These are phyloP conservation scores for Ceratorhiza oryzae-sativae DNA, from an alignment of 1,284 basidiomycete genomes.

Conservation along the genomic window DNA sequence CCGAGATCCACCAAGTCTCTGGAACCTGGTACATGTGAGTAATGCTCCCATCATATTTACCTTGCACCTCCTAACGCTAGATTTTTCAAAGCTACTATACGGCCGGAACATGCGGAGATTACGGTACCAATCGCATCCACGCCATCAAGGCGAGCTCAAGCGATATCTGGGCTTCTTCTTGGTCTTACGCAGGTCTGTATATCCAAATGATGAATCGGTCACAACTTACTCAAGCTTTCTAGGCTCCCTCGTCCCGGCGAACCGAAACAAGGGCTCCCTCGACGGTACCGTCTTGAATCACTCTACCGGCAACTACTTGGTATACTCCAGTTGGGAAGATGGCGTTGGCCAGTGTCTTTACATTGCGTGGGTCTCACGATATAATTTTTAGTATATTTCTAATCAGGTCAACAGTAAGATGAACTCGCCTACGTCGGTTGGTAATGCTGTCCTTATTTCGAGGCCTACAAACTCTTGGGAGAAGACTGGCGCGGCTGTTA, in stretches of 20 bases:
- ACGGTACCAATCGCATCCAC: constrained; percentile 52
- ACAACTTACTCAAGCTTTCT: background rate
- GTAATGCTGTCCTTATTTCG: constrained; percentile 51
- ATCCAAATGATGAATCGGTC: background rate
- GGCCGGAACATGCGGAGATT: constrained; percentile 51
- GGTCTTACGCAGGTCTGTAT: constrained; percentile 21
- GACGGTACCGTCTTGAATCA: constrained; percentile 51
- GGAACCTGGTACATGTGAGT: constrained; percentile 39
- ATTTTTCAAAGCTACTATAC: constrained; percentile 51
- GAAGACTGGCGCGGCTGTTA: constrained; percentile 10
- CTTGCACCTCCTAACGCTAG: background rate
- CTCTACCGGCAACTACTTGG: constrained; percentile 49
- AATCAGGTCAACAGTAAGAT: constrained; percentile 45
- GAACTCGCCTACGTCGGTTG: constrained; percentile 51
- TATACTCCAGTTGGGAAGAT: constrained; percentile 51
- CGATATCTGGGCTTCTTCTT: constrained; percentile 51
- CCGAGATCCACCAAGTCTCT: constrained; percentile 35
- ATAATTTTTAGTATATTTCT: background rate
- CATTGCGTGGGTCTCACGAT: constrained; percentile 47
- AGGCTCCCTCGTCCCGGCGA: constrained; percentile 50
- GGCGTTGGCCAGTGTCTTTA: constrained; percentile 51
- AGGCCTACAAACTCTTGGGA: constrained; percentile 48
- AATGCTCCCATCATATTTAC: background rate
- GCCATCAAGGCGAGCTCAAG: constrained; percentile 52
- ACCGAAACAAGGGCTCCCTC: constrained; percentile 53